A percentile compares a stretch with the other conserved stretches of the same genome.
These are phyloP conservation scores for Solanum phureja DNA, from an alignment of 257 asterid genomes.

Conservation along the genomic window DNA sequence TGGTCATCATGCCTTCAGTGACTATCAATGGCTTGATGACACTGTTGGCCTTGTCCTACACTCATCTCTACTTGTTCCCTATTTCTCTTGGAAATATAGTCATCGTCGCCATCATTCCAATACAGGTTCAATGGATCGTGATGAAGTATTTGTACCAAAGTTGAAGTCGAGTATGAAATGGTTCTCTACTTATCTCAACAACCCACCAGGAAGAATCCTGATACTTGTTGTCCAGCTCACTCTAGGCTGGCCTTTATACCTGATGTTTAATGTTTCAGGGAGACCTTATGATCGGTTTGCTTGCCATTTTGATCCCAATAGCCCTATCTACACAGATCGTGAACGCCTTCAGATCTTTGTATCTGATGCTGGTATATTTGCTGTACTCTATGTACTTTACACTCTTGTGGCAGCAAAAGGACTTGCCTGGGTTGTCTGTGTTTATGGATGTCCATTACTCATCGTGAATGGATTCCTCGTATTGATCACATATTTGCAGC, in stretches of 20 bases:
- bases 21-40: background rate
- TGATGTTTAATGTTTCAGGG: background rate
- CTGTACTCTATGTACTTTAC: background rate
- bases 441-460: background rate
- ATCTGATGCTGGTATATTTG: background rate
- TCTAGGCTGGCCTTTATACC: background rate
- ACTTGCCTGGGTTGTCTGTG: background rate
- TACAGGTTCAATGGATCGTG: background rate
- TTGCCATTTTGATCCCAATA: background rate
- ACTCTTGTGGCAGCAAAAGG: background rate
- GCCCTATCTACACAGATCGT: background rate
- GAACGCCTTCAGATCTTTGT: background rate
- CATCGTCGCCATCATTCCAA: background rate
- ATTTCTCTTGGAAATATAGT: background rate
- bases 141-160: background rate
- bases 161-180: background rate
- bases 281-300: background rate
- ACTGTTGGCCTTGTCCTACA: background rate
- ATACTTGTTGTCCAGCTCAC: background rate
- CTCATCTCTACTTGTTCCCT: background rate
- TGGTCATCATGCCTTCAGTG: background rate
- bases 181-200: background rate
- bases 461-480: background rate
- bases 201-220: background rate
- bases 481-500: background rate